phyloP scores from a whole-genome alignment of 345 rosid genomes.

The Salix udensis region DNA sequence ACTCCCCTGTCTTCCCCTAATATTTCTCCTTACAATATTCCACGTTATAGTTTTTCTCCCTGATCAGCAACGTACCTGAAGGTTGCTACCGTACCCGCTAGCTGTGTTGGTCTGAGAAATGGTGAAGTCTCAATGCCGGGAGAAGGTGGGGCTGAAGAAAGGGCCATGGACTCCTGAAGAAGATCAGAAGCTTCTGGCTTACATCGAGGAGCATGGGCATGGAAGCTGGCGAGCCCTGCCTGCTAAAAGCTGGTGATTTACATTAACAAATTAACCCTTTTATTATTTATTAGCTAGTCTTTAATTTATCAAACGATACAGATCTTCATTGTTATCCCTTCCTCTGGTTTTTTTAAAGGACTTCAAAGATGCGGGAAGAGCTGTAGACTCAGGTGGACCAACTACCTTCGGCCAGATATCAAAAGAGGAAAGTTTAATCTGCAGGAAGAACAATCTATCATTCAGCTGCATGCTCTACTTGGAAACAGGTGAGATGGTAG shows the following conservation, averaged over 20 bases:
- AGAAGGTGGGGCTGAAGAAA: slow-evolving; percentile 14
- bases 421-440: slow-evolving; percentile 13
- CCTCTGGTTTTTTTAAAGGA: neutral
- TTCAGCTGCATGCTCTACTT: slow-evolving; percentile 17
- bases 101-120: neutral
- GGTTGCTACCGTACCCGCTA: neutral
- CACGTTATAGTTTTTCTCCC: neutral
- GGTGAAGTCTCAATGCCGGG: neutral
- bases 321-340: neutral
- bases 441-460: slow-evolving; percentile 15
- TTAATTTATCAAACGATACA: neutral
- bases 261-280: neutral
- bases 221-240: slow-evolving; percentile 17
- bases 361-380: slow-evolving; percentile 18
- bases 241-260: slow-evolving; percentile 4
- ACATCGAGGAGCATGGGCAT: slow-evolving; percentile 8
- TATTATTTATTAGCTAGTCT: neutral
- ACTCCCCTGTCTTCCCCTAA: neutral
- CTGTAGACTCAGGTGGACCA: slow-evolving; percentile 16
- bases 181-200: slow-evolving; percentile 15
- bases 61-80: neutral
- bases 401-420: slow-evolving; percentile 15
- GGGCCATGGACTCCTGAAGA: slow-evolving; percentile 18
- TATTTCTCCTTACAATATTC: neutral
- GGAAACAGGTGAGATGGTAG: slow-evolving; percentile 9